Evolutionary conservation across 2,329 filamentous ascomycete species (phyloP).

Genomic region (Alternaria triticina): DNA sequence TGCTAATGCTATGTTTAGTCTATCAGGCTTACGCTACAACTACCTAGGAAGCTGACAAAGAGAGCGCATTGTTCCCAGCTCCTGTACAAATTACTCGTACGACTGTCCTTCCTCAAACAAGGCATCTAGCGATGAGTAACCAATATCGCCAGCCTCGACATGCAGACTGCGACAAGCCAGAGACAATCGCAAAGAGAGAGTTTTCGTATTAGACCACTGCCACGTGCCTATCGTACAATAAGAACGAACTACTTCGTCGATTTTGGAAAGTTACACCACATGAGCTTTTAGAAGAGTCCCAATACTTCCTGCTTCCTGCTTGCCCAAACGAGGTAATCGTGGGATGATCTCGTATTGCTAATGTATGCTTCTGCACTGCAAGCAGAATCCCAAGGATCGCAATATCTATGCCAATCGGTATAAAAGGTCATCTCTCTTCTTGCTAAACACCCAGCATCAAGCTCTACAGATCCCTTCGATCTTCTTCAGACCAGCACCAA

Average conservation of each 20-base stretch:
- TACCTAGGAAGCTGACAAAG: background rate
- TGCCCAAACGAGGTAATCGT: background rate
- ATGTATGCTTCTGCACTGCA: background rate
- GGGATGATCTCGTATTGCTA: background rate
- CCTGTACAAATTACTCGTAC: background rate
- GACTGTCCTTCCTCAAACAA: background rate
- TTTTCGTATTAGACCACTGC: too few relatives aligned
- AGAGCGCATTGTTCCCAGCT: background rate
- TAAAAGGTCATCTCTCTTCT: background rate
- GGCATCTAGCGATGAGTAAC: background rate
- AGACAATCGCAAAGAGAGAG: too few relatives aligned
- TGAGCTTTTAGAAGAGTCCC: background rate
- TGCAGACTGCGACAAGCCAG: too few relatives aligned
- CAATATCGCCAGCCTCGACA: background rate
- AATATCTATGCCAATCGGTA: background rate
- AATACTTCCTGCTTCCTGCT: background rate
- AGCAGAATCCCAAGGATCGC: background rate
- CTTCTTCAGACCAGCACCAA: background rate
- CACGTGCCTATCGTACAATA: too few relatives aligned
- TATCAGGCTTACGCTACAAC: background rate
- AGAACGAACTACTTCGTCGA: too few relatives aligned
- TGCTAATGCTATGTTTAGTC: background rate
- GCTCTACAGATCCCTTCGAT: background rate
- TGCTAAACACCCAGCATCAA: background rate
- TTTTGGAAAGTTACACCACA: background rate